Evolutionary conservation across 2,329 filamentous ascomycete genomes (phyloP), one percentile per base, ranked within the genome.

Genomic region (Claviceps lovelessii): DNA sequence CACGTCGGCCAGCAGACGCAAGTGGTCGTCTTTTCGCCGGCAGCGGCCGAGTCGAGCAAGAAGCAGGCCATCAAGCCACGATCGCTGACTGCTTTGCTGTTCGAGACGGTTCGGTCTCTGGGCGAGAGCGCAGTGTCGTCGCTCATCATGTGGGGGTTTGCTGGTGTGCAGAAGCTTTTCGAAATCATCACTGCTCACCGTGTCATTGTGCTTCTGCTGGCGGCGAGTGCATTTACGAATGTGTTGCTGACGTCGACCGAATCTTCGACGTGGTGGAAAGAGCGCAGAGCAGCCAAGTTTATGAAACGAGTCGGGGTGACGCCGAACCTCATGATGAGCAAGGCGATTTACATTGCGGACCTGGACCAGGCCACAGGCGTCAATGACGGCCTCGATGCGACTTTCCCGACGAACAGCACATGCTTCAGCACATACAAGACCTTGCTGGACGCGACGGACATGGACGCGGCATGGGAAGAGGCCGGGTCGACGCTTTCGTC

Each of bases 271-370:
- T 97, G 90, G 90, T 95, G 88, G 86, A 77, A 80, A 49, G 91
- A 97, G 70, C 81, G 89, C 55, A 84, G 81, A 57, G 89, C 90
- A 1, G 79, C 78, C 17, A 83, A 77, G 45, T 95, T 91, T 67
- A 93, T 98, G 89, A 74, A 75, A 39, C 77, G 84, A 13, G 72
- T 97, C 15, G 91, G 91, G 10, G 83, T 97, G 8, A 78, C 80
- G 3, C 88, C 90, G 8, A 86, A 94, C 61, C 70, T 77, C 23
- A 79, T 85, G 58, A 91, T 96, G 87, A 87, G 85, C 69, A 89
- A 85, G 67, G 83, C 88, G 9, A 81, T 98, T 31, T 95, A 93
- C 65, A 71, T 96, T 55, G 77, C 76, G 52, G 91, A 97, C 67
- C 74, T 97, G 51, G 84, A 90, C 56, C 80, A 86, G 58, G 81